A percentile compares a stretch with the other conserved stretches of the same genome.
phyloP scores from a whole-genome alignment of 1,284 basidiomycete genomes.

The Rhodotorula sp. region DNA sequence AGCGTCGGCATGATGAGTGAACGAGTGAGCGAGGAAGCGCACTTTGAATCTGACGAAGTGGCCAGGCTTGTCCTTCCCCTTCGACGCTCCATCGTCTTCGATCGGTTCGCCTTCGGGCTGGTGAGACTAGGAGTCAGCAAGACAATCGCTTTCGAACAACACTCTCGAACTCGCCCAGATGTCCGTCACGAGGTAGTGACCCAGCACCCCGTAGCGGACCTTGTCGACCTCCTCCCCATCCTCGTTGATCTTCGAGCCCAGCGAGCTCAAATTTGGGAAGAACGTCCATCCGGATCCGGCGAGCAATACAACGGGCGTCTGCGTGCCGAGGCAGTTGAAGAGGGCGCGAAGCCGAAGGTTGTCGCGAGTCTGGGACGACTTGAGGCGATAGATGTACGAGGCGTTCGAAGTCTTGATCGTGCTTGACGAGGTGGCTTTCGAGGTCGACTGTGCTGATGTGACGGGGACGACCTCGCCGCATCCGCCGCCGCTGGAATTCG shows the following conservation, averaged over 20 bases:
- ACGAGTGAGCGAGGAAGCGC: background rate
- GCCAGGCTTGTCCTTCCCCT: background rate
- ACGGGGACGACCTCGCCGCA: conserved; percentile 8
- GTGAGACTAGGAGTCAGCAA: background rate
- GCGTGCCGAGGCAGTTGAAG: conserved; percentile 22
- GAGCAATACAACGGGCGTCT: conserved; percentile 32
- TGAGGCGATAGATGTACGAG: conserved; percentile 13
- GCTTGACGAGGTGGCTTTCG: background rate
- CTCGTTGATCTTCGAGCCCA: background rate
- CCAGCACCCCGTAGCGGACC: conserved; percentile 26
- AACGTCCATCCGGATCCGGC: conserved; percentile 20
- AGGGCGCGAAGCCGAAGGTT: conserved; percentile 28
- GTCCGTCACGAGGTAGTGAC: conserved; percentile 29
- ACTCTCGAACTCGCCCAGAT: conserved; percentile 15
- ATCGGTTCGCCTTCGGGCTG: conserved; percentile 35
- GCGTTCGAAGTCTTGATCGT: background rate
- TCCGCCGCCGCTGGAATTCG: conserved; percentile 28
- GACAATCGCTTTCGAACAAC: background rate
- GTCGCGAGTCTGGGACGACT: conserved; percentile 11
- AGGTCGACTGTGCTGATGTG: background rate
- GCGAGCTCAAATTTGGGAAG: conserved; percentile 17
- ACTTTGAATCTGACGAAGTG: conserved; percentile 28
- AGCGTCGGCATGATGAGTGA: background rate
- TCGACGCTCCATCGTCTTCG: background rate
- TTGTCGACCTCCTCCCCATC: background rate